These are phyloP conservation scores for Cercospora beticola DNA, from an alignment of 2,329 filamentous ascomycete species.

Conservation along the genomic window DNA sequence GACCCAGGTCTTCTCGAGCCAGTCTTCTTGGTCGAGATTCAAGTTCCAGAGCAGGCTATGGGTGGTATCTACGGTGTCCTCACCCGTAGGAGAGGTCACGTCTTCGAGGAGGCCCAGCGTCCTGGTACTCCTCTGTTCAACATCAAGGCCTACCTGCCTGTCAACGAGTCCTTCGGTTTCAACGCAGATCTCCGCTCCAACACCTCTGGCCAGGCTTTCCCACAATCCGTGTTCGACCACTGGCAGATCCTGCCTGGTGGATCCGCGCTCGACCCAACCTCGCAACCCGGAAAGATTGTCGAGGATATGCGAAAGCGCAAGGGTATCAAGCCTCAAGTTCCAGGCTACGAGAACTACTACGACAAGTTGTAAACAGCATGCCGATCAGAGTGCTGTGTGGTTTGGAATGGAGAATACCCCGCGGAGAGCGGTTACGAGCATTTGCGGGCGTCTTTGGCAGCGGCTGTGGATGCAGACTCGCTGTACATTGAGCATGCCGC, in stretches of 20 bases:
- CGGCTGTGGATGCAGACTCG: conserved; percentile 17
- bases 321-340: conserved; percentile 96
- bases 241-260: conserved; percentile 96
- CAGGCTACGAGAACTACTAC: conserved; percentile 76
- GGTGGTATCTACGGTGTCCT: conserved; percentile 99
- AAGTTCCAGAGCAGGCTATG: conserved; percentile 98
- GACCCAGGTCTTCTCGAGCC: conserved; percentile 91
- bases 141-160: conserved; percentile 95
- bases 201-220: conserved; percentile 98
- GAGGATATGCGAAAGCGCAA: conserved; percentile 95
- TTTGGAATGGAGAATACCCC: conserved; percentile 17
- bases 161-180: conserved; percentile 99
- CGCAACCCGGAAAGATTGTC: conserved; percentile 81
- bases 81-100: conserved; percentile 96
- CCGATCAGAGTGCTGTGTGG: conserved; percentile 19
- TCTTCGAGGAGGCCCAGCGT: conserved; percentile 97
- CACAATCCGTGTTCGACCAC: conserved; percentile 97
- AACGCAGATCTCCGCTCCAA: conserved; percentile 91
- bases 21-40: conserved; percentile 98
- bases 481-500: conserved; percentile 21
- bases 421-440: conserved; percentile 22
- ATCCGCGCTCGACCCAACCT: conserved; percentile 78
- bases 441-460: conserved; percentile 25
- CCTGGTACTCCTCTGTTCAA: conserved; percentile 99
- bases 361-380: conserved; percentile 38